Conservation (phyloP, 306 rosid genomes). For the Medicago ruthenica region DNA sequence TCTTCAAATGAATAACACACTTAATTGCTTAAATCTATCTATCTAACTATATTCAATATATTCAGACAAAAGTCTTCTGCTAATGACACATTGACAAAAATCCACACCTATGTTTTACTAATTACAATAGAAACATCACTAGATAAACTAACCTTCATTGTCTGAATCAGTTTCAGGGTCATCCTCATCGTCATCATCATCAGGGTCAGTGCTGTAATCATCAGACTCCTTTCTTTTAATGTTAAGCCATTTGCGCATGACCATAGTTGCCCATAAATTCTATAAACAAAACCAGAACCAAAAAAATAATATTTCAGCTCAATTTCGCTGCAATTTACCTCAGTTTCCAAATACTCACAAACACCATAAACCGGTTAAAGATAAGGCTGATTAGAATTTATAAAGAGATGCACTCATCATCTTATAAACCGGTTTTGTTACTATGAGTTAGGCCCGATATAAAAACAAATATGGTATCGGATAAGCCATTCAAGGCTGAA, state of each 20-base stretch:
- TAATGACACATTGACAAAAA: too few relatives aligned
- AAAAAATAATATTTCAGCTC: constrained; percentile 56
- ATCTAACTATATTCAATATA: too few relatives aligned
- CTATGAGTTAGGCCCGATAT: too few relatives aligned
- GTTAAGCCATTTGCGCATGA: constrained; percentile 85
- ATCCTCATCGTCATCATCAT: constrained; percentile 49
- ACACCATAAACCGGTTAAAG: too few relatives aligned
- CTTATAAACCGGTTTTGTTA: too few relatives aligned
- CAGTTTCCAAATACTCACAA: too few relatives aligned
- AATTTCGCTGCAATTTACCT: constrained; percentile 54
- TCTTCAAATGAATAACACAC: constrained; percentile 5
- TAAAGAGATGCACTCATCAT: too few relatives aligned
- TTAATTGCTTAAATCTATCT: not conserved
- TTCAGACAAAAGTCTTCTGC: too few relatives aligned
- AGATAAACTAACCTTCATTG: constrained; percentile 49
- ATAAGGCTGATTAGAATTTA: too few relatives aligned
- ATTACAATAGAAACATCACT: not conserved
- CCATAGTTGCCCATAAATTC: constrained; percentile 78
- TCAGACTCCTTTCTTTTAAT: constrained; percentile 63
- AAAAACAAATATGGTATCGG: too few relatives aligned
- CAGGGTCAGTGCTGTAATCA: constrained; percentile 69
- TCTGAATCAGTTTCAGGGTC: constrained; percentile 61
- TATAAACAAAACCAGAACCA: constrained; percentile 60
- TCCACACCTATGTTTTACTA: too few relatives aligned
- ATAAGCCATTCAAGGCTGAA: too few relatives aligned